Base-by-base conservation (phyloP, 352 stramenopile genomes). In the Phytophthora pisi region DNA sequence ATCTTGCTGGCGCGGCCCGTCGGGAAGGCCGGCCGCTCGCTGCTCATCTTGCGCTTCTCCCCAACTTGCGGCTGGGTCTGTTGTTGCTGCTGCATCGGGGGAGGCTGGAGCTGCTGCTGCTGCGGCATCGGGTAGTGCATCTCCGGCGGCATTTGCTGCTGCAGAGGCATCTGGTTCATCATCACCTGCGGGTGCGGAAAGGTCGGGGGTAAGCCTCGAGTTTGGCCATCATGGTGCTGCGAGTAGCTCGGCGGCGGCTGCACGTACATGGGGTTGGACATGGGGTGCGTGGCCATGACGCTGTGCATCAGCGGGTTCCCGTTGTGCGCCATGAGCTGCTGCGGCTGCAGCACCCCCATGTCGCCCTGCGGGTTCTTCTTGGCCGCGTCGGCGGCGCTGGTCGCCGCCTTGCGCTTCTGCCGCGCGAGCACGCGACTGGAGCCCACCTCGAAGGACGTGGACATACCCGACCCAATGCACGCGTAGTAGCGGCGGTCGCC, bases 391-490 rank as follows among this genome's bases (percentile, higher is more conserved):
- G 53, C 50, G 30, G 67, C 68, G n/a, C 63, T 78, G n/a, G 75
- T 79, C 24, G 84, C 84, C 0, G 88, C 85, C 70, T 95, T 95
- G 65, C 88, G 81, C 66, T 95, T 95, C 67, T 95, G 88, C 3
- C 88, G 85, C 3, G 88, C 88, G 7, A 95, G 74, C 51, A 95
- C 88, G 20, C 88, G 88, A 46, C 82, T 92, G 20, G 88, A 95
- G 3, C 88, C 88, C 16, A 95, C 88, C 68, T 95, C 88, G 57
- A 95, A 95, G 8, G 84, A 86, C 51, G 88, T 93, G 31, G 85
- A 93, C 86, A 93, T 93, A 46, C 88, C 88, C 24, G 88, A 95
- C 59, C 85, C 88, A 36, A 95, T 93, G 72, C 88, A 95, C 31
- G 84, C 83, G 64, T 90, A 95, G 74, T 91, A 94, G 54, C 84